A percentile compares a stretch with the other conserved stretches of the same genome.
phyloP scores from a whole-genome alignment of 2,329 filamentous ascomycete genomes.

The Aureobasidium leucospermi region DNA sequence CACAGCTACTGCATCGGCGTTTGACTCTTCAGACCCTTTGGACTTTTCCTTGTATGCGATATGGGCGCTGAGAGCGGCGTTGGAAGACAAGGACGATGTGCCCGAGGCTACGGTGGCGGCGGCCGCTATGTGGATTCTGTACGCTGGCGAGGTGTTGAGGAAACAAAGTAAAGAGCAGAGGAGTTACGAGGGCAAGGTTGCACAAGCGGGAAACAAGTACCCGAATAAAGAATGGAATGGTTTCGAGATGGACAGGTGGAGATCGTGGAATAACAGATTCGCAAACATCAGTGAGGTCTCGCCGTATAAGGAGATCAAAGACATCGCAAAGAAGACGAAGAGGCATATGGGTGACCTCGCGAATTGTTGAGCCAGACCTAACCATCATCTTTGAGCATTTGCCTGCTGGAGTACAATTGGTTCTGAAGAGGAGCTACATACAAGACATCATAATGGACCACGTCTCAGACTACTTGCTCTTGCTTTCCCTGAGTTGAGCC shows the following conservation, averaged over 20 bases:
- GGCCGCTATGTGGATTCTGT: conserved; percentile 25
- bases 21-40: conserved; percentile 16
- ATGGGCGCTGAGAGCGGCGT: conserved; percentile 25
- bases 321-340: conserved; percentile 1
- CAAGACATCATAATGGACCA: too few species aligned
- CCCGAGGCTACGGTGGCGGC: conserved; percentile 19
- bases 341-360: background rate
- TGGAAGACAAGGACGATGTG: conserved; percentile 21
- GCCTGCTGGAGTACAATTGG: too few species aligned
- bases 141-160: conserved; percentile 21
- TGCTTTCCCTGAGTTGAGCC: too few species aligned
- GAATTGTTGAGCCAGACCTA: background rate
- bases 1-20: conserved; percentile 19
- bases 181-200: conserved; percentile 25
- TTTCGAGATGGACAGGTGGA: conserved; percentile 23
- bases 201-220: conserved; percentile 21
- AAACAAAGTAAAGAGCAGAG: conserved; percentile 20
- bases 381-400: too few species aligned
- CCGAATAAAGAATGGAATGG: conserved; percentile 23
- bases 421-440: background rate
- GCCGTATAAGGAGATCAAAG: background rate
- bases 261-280: conserved; percentile 21
- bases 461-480: too few species aligned
- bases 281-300: background rate
- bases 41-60: conserved; percentile 25